These are phyloP conservation scores for Jamesozyma jinghongensis DNA, from an alignment of 805 yeast species.

Conservation along the genomic window DNA sequence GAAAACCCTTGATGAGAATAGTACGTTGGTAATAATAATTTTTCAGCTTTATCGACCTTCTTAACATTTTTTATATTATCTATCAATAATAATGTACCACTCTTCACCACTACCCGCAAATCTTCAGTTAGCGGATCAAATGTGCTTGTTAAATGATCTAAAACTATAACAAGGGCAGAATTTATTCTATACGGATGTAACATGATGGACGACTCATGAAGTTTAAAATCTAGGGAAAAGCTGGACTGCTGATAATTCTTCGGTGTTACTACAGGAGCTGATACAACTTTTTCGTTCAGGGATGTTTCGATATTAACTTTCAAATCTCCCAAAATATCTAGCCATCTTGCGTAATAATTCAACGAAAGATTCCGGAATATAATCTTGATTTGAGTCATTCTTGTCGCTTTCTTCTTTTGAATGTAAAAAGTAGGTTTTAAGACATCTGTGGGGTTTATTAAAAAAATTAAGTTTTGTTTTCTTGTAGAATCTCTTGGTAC, in stretches of 20 bases:
- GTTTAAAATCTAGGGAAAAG: slow-evolving; percentile 16
- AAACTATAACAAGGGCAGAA: slow-evolving; percentile 40
- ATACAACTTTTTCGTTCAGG: neutral
- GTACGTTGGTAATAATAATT: slow-evolving; percentile 9
- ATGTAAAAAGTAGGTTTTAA: slow-evolving; percentile 36
- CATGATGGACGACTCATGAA: slow-evolving; percentile 49
- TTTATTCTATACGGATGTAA: slow-evolving; percentile 59
- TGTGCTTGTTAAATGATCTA: slow-evolving; percentile 45
- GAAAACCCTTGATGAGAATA: slow-evolving; percentile 24
- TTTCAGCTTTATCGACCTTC: neutral
- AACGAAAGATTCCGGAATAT: slow-evolving; percentile 40
- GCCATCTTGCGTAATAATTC: slow-evolving; percentile 56
- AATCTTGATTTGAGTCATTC: slow-evolving; percentile 28
- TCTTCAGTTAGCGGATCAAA: slow-evolving; percentile 14
- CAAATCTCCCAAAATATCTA: slow-evolving; percentile 20
- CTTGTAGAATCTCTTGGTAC: neutral
- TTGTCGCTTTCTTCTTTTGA: slow-evolving; percentile 30
- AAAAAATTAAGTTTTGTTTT: slow-evolving; percentile 27
- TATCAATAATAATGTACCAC: slow-evolving; percentile 44
- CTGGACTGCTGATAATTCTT: neutral
- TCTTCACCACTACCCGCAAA: slow-evolving; percentile 40
- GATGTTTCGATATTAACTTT: neutral
- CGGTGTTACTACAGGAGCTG: no score
- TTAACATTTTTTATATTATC: slow-evolving; percentile 41
- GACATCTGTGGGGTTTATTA: slow-evolving; percentile 30